Conservation (phyloP, 2,329 filamentous ascomycete genomes). For the Dothideomycetes sp. region DNA sequence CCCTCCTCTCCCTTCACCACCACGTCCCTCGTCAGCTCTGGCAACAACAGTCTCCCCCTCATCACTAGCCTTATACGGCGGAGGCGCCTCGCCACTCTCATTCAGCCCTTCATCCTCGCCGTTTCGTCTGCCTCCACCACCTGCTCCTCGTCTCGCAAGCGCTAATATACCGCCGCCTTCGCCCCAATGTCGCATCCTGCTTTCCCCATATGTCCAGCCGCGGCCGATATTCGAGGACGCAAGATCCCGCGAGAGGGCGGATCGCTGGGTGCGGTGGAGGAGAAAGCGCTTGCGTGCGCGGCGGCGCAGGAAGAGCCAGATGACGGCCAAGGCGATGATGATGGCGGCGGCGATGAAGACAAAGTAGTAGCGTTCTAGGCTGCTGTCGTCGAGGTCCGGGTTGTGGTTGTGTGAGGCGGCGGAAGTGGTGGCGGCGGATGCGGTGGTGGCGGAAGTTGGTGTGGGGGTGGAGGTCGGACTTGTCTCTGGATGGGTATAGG, state of each 20-base stretch:
- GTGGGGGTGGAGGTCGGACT: background rate
- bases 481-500: too few relatives aligned
- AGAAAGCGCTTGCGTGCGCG: constrained; percentile 12
- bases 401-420: constrained; percentile 1
- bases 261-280: constrained; percentile 16
- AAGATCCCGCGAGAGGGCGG: constrained; percentile 25
- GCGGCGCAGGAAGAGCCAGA: constrained; percentile 35
- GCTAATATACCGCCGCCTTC: constrained; percentile 8
- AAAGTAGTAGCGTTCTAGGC: constrained; percentile 40
- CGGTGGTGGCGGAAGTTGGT: background rate
- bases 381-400: constrained; percentile 8
- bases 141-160: constrained; percentile 4
- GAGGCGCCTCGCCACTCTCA: constrained; percentile 54
- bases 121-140: too few relatives aligned
- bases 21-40: constrained; percentile 5
- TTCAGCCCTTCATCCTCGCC: constrained; percentile 46
- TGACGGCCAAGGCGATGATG: constrained; percentile 31
- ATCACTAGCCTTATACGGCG: constrained; percentile 42
- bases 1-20: too few relatives aligned
- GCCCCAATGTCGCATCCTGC: constrained; percentile 18
- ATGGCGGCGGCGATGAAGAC: constrained; percentile 45
- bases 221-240: constrained; percentile 10
- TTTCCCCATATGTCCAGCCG: constrained; percentile 24
- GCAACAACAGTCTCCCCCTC: constrained; percentile 11
- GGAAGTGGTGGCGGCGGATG: background rate